Base-by-base conservation (phyloP, 306 rosid species). In the Vigna angularis region DNA sequence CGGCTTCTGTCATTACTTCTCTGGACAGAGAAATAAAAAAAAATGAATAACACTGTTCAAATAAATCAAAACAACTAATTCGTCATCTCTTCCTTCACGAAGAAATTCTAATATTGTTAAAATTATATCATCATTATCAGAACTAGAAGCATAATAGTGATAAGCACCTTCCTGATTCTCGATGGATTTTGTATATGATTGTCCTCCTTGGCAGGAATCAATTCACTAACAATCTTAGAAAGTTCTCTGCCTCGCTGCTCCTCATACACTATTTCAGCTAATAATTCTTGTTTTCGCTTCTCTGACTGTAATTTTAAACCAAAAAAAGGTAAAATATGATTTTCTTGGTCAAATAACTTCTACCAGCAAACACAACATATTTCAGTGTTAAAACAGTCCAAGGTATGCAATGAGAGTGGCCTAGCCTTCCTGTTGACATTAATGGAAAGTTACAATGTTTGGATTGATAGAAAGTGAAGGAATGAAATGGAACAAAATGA, bases 181-280 rank as follows among this genome's bases (percentile, higher is more conserved):
- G 83, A 64, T 28, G 91, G 88, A 58, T 82, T 89, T 45, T 82
- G 88, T 49, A 68, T 68, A 61, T 73, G 78, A 34, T 66, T 84
- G 72, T 59, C 83, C 66, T 86, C 89, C 28, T 79, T 79, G 53
- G 91, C 87, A 66, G 96, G 94, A 83, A 83, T 85, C 78, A 91
- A 70, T 61, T 88, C 89, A 62, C 82, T 88, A 77, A 87, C 94
- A 61, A 85, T 90, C 83, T 82, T 85, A 7, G 93, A 87, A 49
- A 91, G 93, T 55, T 89, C 96, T 78, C 88, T 90, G 70, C 91
- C 93, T 76, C 92, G 88, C 80, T 89, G 96, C 85, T 91, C 93
- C 91, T 90, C 97, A 86, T 80, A 80, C 73, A 86, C 89, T 66
- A 91, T 87, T 86, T 91, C 89, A 57, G 90, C 93, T 84, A 91